phyloP scores from a whole-genome alignment of 768 basidiomycete species.

The Leccinum aurantiacum region DNA sequence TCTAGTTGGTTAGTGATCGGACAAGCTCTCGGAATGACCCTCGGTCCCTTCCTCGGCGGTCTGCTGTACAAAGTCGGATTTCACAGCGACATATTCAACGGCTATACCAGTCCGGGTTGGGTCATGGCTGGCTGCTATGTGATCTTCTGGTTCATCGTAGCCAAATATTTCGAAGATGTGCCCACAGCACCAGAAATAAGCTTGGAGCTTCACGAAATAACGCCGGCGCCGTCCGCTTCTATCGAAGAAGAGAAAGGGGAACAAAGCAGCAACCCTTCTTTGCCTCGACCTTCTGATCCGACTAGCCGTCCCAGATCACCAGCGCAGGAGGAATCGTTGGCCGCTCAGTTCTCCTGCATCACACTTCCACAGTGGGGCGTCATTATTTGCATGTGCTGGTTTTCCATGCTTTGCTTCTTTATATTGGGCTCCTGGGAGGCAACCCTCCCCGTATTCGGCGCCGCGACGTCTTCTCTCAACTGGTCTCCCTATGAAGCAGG shows the following conservation, averaged over 20 bases:
- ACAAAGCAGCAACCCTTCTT: neutral
- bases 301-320: neutral
- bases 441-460: constrained; percentile 64
- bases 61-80: constrained; percentile 62
- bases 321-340: neutral
- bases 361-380: neutral
- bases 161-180: constrained; percentile 37
- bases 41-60: neutral
- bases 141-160: neutral
- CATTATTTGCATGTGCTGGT: constrained; percentile 63
- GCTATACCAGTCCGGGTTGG: constrained; percentile 69
- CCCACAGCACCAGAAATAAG: constrained; percentile 18
- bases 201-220: constrained; percentile 12
- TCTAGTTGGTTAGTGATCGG: constrained; percentile 60
- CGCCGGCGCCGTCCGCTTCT: neutral
- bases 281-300: neutral
- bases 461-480: constrained; percentile 40
- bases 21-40: constrained; percentile 31
- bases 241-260: constrained; percentile 35
- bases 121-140: constrained; percentile 39
- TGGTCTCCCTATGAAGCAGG: constrained; percentile 65
- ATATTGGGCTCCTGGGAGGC: constrained; percentile 46
- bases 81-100: constrained; percentile 57
- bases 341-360: neutral
- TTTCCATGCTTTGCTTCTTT: constrained; percentile 62